Conservation (phyloP, 202 grass and related monocot species). For the Miscanthus sacchariflorus region DNA sequence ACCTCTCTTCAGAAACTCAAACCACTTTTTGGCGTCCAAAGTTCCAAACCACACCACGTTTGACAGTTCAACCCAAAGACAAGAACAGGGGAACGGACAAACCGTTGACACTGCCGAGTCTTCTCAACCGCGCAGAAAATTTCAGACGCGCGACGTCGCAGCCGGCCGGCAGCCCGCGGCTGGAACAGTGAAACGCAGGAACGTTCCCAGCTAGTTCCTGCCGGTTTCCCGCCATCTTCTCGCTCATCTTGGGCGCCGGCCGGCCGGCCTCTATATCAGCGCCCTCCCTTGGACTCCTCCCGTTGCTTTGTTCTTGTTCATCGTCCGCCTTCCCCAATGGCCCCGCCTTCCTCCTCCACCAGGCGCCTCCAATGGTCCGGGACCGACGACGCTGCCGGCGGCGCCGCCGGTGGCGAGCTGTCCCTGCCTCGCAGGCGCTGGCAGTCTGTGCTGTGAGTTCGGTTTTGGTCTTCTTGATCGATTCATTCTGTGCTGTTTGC, state of each 20-base stretch:
- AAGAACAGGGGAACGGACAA: not conserved
- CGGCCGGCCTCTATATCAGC: constrained; percentile 32
- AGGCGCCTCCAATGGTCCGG: constrained; percentile 28
- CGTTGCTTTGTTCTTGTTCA: constrained; percentile 30
- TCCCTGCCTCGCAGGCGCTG: constrained; percentile 53
- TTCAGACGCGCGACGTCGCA: constrained; percentile 16
- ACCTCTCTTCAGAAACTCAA: not conserved
- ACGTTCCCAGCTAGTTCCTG: constrained; percentile 46
- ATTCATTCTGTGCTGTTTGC: not conserved
- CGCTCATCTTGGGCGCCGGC: not conserved
- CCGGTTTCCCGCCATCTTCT: constrained; percentile 50
- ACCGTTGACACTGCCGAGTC: constrained; percentile 33
- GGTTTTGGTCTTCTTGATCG: not conserved
- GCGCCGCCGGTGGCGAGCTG: not conserved
- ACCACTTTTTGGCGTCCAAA: not conserved
- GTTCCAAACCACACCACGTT: not conserved
- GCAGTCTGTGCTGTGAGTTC: constrained; percentile 56
- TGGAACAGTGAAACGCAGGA: not conserved
- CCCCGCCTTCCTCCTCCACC: constrained; percentile 36
- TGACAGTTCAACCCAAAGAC: not conserved
- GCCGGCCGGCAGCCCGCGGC: not conserved
- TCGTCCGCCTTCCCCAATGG: constrained; percentile 32
- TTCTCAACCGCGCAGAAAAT: not conserved
- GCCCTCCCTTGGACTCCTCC: not conserved
- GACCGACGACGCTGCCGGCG: not conserved